A percentile compares a stretch with the other conserved stretches of the same genome.
These are phyloP conservation scores for Pestalotiopsis sp. DNA, from an alignment of 2,329 filamentous ascomycete species.

Conservation along the genomic window DNA sequence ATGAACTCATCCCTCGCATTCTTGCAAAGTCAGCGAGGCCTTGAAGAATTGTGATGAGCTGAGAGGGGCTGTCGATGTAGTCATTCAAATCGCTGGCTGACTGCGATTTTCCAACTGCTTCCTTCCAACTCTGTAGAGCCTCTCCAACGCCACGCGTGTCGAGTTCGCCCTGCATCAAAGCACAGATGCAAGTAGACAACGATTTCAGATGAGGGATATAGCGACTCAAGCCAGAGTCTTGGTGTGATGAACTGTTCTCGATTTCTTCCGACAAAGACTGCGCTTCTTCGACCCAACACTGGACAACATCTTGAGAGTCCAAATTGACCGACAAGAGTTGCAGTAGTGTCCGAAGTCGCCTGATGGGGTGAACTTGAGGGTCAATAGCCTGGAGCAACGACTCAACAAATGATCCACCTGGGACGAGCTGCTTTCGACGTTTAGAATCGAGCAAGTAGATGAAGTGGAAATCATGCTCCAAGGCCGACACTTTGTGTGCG, in stretches of 20 bases:
- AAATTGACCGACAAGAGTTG: conserved; percentile 50
- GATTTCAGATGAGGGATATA: conserved; percentile 52
- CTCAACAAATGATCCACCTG: conserved; percentile 48
- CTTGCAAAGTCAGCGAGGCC: conserved; percentile 53
- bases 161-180: conserved; percentile 41
- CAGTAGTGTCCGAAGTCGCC: conserved; percentile 53
- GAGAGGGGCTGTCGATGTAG: conserved; percentile 50
- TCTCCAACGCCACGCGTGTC: conserved; percentile 33
- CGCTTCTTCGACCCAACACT: conserved; percentile 40
- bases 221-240: conserved; percentile 45
- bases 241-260: conserved; percentile 37
- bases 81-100: conserved; percentile 42
- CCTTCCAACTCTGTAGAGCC: conserved; percentile 46
- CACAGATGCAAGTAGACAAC: conserved; percentile 45
- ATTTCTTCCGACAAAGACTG: conserved; percentile 39
- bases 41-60: conserved; percentile 50
- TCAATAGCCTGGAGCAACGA: conserved; percentile 53
- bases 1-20: conserved; percentile 48
- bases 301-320: conserved; percentile 42
- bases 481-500: conserved; percentile 54
- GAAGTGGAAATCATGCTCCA: conserved; percentile 62
- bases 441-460: conserved; percentile 39
- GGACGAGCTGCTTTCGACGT: conserved; percentile 34
- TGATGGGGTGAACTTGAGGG: conserved; percentile 50
- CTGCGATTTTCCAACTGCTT: conserved; percentile 39